Conservation (phyloP, 1,284 basidiomycete genomes). For the Taiwanofungus camphoratus region DNA sequence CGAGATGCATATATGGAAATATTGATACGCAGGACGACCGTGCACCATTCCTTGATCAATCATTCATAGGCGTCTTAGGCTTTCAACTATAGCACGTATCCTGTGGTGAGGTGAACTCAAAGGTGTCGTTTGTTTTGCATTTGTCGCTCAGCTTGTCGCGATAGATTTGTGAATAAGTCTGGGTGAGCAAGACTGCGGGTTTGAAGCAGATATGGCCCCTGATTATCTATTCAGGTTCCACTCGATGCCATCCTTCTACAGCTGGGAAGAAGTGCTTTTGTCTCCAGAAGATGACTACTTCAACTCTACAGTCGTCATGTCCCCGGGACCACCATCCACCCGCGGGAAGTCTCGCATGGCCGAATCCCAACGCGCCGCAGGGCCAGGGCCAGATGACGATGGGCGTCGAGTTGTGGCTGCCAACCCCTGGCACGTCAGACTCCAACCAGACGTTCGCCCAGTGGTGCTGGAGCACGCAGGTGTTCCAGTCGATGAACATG, state of each 20-base stretch:
- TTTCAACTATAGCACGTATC: slow-evolving; percentile 53
- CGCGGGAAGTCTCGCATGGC: slow-evolving; percentile 48
- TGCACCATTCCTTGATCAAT: too few species aligned
- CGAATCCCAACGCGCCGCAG: slow-evolving; percentile 50
- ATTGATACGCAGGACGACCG: slow-evolving; percentile 42
- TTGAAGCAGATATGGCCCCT: too few species aligned
- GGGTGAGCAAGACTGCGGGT: slow-evolving; percentile 31
- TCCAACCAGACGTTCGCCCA: slow-evolving; percentile 55
- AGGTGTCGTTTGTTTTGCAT: not conserved
- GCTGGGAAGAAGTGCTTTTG: slow-evolving; percentile 52
- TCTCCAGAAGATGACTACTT: slow-evolving; percentile 49
- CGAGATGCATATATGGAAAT: slow-evolving; percentile 53
- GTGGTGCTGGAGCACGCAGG: slow-evolving; percentile 56
- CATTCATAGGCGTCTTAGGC: slow-evolving; percentile 45
- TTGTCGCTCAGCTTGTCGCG: not conserved
- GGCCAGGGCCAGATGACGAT: slow-evolving; percentile 51
- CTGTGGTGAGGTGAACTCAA: slow-evolving; percentile 37
- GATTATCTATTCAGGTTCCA: slow-evolving; percentile 59
- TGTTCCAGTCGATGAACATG: slow-evolving; percentile 56
- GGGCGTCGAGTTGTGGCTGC: slow-evolving; percentile 49
- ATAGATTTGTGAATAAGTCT: slow-evolving; percentile 61
- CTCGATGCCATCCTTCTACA: slow-evolving; percentile 60
- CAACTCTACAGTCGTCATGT: slow-evolving; percentile 54
- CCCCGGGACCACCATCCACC: slow-evolving; percentile 58
- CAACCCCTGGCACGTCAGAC: slow-evolving; percentile 41